phyloP scores from a whole-genome alignment of 352 stramenopile species.

The Pythium insidiosum region DNA sequence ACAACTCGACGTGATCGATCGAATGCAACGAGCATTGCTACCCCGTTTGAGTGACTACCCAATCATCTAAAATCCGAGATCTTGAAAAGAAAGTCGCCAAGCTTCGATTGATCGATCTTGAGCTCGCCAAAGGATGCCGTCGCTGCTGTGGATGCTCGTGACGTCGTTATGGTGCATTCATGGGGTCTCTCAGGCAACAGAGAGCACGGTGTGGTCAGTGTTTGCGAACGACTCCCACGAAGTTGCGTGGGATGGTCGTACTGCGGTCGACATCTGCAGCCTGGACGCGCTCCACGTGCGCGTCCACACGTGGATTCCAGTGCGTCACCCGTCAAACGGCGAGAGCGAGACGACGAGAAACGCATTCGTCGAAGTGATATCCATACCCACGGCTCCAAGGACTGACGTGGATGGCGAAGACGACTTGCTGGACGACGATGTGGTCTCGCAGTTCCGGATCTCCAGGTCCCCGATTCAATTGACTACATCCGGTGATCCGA shows the following conservation, averaged over 20 bases:
- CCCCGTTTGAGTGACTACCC: conserved; percentile 8
- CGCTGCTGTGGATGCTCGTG: not conserved
- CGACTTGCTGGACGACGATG: no score
- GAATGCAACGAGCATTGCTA: not conserved
- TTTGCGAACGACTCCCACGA: not conserved
- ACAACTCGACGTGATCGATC: not conserved
- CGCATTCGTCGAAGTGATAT: no score
- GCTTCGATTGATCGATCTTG: not conserved
- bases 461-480: no score
- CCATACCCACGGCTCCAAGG: no score
- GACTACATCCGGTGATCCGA: no score
- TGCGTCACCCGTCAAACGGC: not conserved
- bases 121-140: not conserved
- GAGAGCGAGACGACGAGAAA: not conserved
- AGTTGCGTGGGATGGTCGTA: not conserved
- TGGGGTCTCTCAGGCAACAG: not conserved
- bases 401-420: not conserved
- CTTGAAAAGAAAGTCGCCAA: conserved; percentile 19
- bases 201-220: conserved; percentile 5
- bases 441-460: no score
- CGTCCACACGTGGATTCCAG: not conserved
- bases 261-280: conserved; percentile 7
- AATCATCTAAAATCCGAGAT: not conserved
- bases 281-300: conserved; percentile 10
- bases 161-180: not conserved